Base-by-base conservation (phyloP, 495 filamentous ascomycete species). In the Xylaria sp. region DNA sequence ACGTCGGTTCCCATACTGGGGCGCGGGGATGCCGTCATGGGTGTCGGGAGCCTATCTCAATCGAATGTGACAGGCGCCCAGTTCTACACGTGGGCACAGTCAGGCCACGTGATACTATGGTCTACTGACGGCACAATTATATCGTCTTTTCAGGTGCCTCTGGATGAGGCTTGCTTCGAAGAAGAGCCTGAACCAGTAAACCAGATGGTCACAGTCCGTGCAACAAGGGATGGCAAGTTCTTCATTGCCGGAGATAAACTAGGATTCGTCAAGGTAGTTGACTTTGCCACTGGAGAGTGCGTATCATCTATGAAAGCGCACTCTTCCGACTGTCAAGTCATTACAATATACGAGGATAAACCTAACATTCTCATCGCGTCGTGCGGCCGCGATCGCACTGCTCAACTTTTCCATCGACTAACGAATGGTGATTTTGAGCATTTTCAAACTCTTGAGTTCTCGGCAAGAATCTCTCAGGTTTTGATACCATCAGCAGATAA, bases 21-120 rank as follows among this genome's bases (percentile, higher is more conserved):
- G 50, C 93, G 95, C 77, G 87, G 90, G 52, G 93, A 93, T 72
- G 84, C 93, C 3, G 90, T 97, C 29, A 82, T 93, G 41, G 96
- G 97, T 31, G 89, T 97, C 40, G 83, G 88, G 66, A 75, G 88
- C 5, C 79, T 97, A 5, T 78, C 85, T 5, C 77, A 79, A 37
- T 84, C 87, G 0, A 90, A 92, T 71, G 74, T 79, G 8, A 77
- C 87, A 1, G 81, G 86, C 12, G 91, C 93, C 2, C 87, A 90
- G 35, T 97, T 98, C 77, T 91, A 93, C 73, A 97, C 94, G 0
- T 98, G 93, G 93, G 93, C 94, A 12, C 87, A 86, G 58, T 88
- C 87, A 68, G 96, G 96, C 5, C 85, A 83, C 31, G 88, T 98
- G 48, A 87, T 92, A 43, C 90, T 96, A 75, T 99, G 97, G 96